Evolutionary conservation across 2,329 filamentous ascomycete species (phyloP).

Genomic region (Tolypocladium ophioglossoides): DNA sequence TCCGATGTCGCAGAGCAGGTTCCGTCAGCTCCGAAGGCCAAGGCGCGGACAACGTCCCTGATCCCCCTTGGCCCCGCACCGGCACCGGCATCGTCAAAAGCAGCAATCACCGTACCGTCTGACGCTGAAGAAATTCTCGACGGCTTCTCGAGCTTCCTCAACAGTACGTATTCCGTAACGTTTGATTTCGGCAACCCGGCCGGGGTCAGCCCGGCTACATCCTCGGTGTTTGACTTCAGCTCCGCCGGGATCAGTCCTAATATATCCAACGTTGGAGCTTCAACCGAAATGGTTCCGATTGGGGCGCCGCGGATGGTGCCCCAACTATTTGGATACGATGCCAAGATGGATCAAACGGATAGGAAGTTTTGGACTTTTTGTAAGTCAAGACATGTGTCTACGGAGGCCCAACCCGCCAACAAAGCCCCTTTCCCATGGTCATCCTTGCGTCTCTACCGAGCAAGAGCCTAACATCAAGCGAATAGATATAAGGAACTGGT

Average conservation of each 20-base stretch:
- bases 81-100: neutral
- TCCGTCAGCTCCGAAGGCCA: neutral
- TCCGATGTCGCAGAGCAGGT: constrained; percentile 2
- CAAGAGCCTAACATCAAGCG: constrained; percentile 1
- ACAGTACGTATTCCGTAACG: neutral
- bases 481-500: constrained; percentile 28
- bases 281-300: constrained; percentile 1
- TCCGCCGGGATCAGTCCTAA: neutral
- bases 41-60: neutral
- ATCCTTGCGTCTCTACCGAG: neutral
- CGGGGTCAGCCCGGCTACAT: neutral
- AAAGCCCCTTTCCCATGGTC: neutral
- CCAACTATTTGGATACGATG: constrained; percentile 13
- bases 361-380: constrained; percentile 23
- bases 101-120: neutral
- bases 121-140: neutral
- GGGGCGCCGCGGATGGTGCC: constrained; percentile 11
- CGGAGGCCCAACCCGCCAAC: neutral
- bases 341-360: constrained; percentile 23
- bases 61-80: neutral
- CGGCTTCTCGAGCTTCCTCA: constrained; percentile 1
- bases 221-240: neutral
- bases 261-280: neutral
- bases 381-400: constrained; percentile 12
- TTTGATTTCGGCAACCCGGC: neutral